These are phyloP conservation scores for Hyphopichia fennica DNA, from an alignment of 1,139 yeast genomes.

Conservation along the genomic window DNA sequence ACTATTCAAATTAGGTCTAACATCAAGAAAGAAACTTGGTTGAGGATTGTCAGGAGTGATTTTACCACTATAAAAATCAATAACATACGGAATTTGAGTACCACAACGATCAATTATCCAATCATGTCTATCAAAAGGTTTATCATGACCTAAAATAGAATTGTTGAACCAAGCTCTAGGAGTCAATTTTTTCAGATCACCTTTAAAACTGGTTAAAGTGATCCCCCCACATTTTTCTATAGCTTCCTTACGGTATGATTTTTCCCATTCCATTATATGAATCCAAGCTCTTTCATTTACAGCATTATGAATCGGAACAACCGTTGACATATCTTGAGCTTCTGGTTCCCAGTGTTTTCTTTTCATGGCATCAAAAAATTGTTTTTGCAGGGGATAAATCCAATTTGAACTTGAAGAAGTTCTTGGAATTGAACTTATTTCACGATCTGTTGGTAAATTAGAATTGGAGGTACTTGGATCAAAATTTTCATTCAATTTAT, in stretches of 20 bases:
- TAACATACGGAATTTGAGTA: conserved; percentile 78
- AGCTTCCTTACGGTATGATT: conserved; percentile 53
- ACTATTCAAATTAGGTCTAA: conserved; percentile 82
- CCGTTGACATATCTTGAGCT: conserved; percentile 80
- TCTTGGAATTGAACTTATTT: conserved; percentile 81
- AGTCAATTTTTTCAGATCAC: conserved; percentile 79
- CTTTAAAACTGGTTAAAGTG: conserved; percentile 80
- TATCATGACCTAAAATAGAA: conserved; percentile 58
- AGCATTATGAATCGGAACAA: conserved; percentile 91
- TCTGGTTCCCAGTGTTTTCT: conserved; percentile 87
- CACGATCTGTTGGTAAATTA: conserved; percentile 64
- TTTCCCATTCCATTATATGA: conserved; percentile 84
- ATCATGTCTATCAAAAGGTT: conserved; percentile 95
- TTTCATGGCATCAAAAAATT: conserved; percentile 90
- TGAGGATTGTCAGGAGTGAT: conserved; percentile 50
- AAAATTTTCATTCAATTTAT: conserved; percentile 25
- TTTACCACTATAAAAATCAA: conserved; percentile 81
- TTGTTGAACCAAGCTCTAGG: conserved; percentile 85
- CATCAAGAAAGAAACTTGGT: conserved; percentile 67
- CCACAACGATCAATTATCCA: conserved; percentile 95
- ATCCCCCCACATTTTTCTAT: conserved; percentile 72
- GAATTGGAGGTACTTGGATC: conserved; percentile 27
- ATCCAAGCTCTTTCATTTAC: conserved; percentile 94
- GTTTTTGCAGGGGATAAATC: conserved; percentile 95
- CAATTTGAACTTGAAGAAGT: conserved; percentile 67